Percentiles rank a stretch among this genome's conserved stretches.
phyloP scores from a whole-genome alignment of 148 eudicot species.

The Camellia sinensis region DNA sequence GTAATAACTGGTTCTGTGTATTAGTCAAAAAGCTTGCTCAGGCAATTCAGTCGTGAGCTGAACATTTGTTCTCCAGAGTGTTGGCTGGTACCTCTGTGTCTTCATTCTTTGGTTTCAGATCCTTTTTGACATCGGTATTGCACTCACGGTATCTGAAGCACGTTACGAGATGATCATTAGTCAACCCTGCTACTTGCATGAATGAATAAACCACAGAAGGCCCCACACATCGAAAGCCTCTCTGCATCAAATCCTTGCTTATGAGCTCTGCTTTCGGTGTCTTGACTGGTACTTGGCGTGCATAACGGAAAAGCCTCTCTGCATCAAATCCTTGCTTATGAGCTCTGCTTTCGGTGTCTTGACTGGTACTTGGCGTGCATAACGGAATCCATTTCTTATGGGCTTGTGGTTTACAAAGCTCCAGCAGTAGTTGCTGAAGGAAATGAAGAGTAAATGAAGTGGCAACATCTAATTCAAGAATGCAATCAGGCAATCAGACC shows the following conservation, averaged over 20 bases:
- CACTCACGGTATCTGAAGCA: conserved; percentile 59
- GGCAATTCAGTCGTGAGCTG: neutral
- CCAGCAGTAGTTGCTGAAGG: conserved; percentile 66
- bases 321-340: conserved; percentile 63
- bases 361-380: conserved; percentile 60
- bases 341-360: conserved; percentile 66
- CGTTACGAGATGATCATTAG: conserved; percentile 66
- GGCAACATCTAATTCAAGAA: neutral
- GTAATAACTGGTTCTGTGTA: neutral
- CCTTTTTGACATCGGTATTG: conserved; percentile 12
- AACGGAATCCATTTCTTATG: conserved; percentile 41
- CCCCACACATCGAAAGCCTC: conserved; percentile 74
- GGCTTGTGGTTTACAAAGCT: conserved; percentile 58
- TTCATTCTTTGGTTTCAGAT: conserved; percentile 5
- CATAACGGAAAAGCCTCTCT: conserved; percentile 69
- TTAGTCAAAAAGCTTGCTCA: neutral
- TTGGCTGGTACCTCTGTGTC: conserved; percentile 10
- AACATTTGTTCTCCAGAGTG: neutral
- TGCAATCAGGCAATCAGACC: neutral
- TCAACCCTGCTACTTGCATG: conserved; percentile 70
- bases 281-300: conserved; percentile 62
- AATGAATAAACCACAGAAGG: conserved; percentile 75
- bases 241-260: conserved; percentile 61
- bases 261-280: conserved; percentile 62
- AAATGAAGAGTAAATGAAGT: conserved; percentile 17